phyloP scores from a whole-genome alignment of 2,329 filamentous ascomycete species.

The Pseudocercospora macadamiae region DNA sequence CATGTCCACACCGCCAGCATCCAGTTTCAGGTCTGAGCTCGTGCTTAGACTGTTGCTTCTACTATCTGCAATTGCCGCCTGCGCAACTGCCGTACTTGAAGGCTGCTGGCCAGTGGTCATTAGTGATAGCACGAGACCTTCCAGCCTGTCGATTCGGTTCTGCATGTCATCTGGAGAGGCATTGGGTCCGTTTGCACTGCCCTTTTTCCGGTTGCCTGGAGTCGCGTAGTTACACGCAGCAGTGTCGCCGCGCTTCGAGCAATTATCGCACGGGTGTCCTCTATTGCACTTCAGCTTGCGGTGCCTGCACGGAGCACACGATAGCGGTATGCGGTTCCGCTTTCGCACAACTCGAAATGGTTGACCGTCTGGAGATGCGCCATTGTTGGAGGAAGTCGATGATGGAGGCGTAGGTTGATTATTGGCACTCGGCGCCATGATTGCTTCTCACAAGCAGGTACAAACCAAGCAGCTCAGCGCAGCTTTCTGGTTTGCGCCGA shows the following conservation, averaged over 20 bases:
- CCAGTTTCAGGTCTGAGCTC: slow-evolving; percentile 46
- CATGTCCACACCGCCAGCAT: slow-evolving; percentile 62
- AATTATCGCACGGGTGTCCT: slow-evolving; percentile 89
- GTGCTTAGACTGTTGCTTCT: slow-evolving; percentile 44
- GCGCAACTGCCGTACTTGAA: slow-evolving; percentile 59
- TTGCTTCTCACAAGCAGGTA: background rate
- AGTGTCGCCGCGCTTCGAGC: slow-evolving; percentile 82
- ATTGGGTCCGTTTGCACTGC: slow-evolving; percentile 32
- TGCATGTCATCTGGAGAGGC: slow-evolving; percentile 92
- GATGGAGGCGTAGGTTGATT: slow-evolving; percentile 70
- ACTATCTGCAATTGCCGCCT: slow-evolving; percentile 56
- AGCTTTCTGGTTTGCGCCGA: background rate
- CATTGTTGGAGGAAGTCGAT: slow-evolving; percentile 73
- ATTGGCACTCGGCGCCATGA: background rate
- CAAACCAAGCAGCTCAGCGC: background rate
- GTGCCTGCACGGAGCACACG: slow-evolving; percentile 86
- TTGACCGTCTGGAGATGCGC: slow-evolving; percentile 76
- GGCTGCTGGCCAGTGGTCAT: slow-evolving; percentile 80
- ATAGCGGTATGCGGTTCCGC: slow-evolving; percentile 87
- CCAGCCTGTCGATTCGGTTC: slow-evolving; percentile 92
- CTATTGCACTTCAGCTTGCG: slow-evolving; percentile 98
- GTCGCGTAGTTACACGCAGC: slow-evolving; percentile 82
- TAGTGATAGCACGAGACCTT: slow-evolving; percentile 86
- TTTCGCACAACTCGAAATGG: slow-evolving; percentile 88
- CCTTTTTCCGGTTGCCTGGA: slow-evolving; percentile 72